A percentile compares a stretch with the other conserved stretches of the same genome.
These are phyloP conservation scores for Cyclospora cayetanensis DNA, from an alignment of 169 alveolate species.

Conservation along the genomic window DNA sequence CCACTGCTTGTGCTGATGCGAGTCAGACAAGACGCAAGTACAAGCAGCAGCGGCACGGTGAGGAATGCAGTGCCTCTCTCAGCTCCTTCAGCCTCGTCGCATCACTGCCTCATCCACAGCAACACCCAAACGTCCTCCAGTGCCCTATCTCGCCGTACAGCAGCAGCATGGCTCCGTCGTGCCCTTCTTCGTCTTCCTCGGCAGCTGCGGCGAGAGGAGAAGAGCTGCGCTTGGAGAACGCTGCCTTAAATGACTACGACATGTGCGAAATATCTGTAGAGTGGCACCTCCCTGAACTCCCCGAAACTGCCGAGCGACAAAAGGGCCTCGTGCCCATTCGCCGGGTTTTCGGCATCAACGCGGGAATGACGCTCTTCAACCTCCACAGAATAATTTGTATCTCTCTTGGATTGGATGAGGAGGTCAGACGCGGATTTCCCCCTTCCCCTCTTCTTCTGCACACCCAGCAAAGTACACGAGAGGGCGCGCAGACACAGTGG, in stretches of 20 bases:
- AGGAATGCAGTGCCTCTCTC: conserved; percentile 16
- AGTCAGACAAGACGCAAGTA: neutral
- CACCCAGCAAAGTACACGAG: too few relatives aligned
- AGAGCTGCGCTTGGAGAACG: neutral
- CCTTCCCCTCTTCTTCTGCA: too few relatives aligned
- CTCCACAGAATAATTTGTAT: conserved; percentile 66
- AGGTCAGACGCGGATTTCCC: conserved; percentile 44
- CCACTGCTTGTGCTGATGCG: conserved; percentile 37
- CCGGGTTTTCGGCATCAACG: conserved; percentile 60
- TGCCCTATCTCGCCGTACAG: neutral
- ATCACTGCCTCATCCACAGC: conserved; percentile 50
- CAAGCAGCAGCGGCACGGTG: neutral
- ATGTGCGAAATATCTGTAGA: conserved; percentile 47
- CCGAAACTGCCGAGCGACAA: neutral
- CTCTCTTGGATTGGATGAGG: conserved; percentile 59
- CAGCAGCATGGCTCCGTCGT: neutral
- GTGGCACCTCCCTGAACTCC: conserved; percentile 63
- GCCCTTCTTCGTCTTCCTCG: neutral
- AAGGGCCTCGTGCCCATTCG: conserved; percentile 43
- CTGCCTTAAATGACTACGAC: conserved; percentile 40
- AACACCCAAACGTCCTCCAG: neutral
- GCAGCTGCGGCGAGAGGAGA: conserved; percentile 45
- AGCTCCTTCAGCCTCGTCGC: neutral
- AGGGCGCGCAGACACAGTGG: too few relatives aligned
- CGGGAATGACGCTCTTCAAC: conserved; percentile 66